A percentile compares a stretch with the other conserved stretches of the same genome.
These are phyloP conservation scores for Cetraspora pellucida DNA, from an alignment of 192 early-diverging fungal genomes.

Conservation along the genomic window DNA sequence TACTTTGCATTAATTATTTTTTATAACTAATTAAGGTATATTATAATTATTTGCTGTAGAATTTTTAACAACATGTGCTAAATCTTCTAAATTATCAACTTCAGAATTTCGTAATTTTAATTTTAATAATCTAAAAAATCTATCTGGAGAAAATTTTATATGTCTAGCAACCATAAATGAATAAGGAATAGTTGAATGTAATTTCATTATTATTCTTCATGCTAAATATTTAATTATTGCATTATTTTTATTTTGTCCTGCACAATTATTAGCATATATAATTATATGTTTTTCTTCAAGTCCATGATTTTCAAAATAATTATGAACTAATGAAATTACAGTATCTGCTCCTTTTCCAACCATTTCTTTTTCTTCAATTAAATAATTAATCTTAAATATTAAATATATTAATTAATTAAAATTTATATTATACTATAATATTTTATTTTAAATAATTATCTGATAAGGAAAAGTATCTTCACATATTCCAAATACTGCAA, in stretches of 20 bases:
- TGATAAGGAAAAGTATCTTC: conserved; percentile 5
- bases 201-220: neutral
- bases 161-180: neutral
- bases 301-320: neutral
- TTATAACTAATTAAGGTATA: neutral
- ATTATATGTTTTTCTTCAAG: neutral
- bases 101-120: neutral
- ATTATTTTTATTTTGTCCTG: neutral
- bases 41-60: conserved; percentile 5
- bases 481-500: conserved; percentile 12
- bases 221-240: neutral
- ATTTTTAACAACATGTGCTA: neutral
- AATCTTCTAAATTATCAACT: neutral
- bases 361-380: conserved; percentile 1
- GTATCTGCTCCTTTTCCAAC: neutral
- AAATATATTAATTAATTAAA: neutral
- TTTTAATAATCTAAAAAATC: neutral
- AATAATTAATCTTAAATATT: neutral
- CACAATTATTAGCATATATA: neutral
- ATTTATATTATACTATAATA: neutral
- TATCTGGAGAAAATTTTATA: neutral
- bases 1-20: neutral
- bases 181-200: neutral
- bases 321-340: conserved; percentile 6
- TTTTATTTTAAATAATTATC: neutral